Evolutionary conservation across 352 stramenopile species (phyloP).

Genomic region (Phytopythium ostracodes): DNA sequence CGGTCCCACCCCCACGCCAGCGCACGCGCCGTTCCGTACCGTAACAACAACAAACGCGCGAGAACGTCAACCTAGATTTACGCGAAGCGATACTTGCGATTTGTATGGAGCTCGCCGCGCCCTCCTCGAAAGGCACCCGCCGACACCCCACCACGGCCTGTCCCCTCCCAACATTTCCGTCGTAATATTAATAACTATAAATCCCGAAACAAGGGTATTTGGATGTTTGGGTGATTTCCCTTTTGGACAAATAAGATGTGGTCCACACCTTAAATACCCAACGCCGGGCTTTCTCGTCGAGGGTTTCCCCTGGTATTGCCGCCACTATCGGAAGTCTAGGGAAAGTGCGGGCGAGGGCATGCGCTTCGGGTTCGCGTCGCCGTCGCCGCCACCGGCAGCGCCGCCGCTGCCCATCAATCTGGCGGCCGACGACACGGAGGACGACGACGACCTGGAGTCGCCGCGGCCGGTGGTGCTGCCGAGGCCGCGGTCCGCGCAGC

Average conservation of each 20-base stretch:
- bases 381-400: neutral
- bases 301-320: too few relatives aligned
- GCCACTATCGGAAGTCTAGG: neutral
- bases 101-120: too few relatives aligned
- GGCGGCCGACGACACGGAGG: conserved; percentile 1
- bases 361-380: conserved; percentile 5
- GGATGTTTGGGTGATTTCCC: too few relatives aligned
- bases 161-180: too few relatives aligned
- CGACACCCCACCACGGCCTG: too few relatives aligned
- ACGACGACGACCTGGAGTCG: conserved; percentile 5
- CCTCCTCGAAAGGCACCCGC: too few relatives aligned
- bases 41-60: neutral
- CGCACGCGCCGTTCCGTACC: neutral
- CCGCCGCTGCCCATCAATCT: conserved; percentile 2
- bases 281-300: too few relatives aligned
- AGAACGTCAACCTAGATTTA: too few relatives aligned
- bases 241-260: neutral
- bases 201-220: too few relatives aligned
- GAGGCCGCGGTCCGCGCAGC: neutral
- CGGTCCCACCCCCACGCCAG: neutral
- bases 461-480: neutral
- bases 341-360: neutral
- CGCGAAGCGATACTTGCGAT: too few relatives aligned
- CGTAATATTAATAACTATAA: too few relatives aligned
- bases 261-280: too few relatives aligned